Evolutionary conservation across 2,329 filamentous ascomycete genomes (phyloP), one percentile per base, ranked within the genome.

Genomic region (Neoascochyta sp.): DNA sequence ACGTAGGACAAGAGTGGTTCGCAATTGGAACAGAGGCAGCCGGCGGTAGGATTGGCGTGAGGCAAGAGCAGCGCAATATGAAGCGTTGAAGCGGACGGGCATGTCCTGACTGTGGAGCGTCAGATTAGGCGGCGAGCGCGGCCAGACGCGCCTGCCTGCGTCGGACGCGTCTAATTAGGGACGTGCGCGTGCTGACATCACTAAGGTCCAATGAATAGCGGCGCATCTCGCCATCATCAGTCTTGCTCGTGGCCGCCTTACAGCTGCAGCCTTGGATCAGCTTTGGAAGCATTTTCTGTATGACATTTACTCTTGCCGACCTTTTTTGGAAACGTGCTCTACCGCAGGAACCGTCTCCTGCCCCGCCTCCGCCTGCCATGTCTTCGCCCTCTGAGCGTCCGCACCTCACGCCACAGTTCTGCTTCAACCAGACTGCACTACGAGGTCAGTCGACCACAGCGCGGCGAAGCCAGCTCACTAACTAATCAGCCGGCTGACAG

Each of bases 391-490:
- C 62, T 4, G 50, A 63, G 11, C 51, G 53, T 24, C 66, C 67
- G 8, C 34, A 34, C 19, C 55, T 73, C 32, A 70, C 66, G 29
- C 68, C 70, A 20, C 64, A 67, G 32, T 70, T 73, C 52, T 73
- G 70, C 59, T 73, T 73, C 60, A 69, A 71, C 39, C 65, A 69
- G 32, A 71, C 68, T 3, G 68, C 66, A 8, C 56, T 73, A 7
- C 55, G 68, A 65, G 69, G 69, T 71, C 57, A 30, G 46, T 18
- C 26, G 22, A 23, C 19, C 23, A 10, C 22, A 18, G 17, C 13
- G 10, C 30, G 19, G 34, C 20, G 16, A 18, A 39, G 27, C 34
- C 41, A 42, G 32, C 36, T 34, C 50, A 60, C 56, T 60, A 58
- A 62, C 52, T 61, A 58, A 62, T 54, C 38, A 47, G 43, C 36